Conservation (phyloP, 2,329 filamentous ascomycete species). For the Ophiosphaerella narmari region DNA sequence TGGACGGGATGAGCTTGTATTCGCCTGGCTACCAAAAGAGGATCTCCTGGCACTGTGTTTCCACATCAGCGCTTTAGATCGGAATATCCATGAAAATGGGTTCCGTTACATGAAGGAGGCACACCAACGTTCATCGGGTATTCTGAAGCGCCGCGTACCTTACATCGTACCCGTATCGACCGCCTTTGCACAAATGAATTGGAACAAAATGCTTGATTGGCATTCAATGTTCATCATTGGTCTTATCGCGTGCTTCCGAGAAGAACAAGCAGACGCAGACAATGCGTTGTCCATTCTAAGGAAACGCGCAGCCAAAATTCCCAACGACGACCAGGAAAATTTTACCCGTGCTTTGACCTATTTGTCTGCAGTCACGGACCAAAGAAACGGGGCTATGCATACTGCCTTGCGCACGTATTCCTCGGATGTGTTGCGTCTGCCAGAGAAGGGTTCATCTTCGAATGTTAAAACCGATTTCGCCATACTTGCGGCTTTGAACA, state of each 20-base stretch:
- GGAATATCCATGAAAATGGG: constrained; percentile 60
- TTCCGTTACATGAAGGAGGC: constrained; percentile 64
- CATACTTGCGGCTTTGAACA: constrained; percentile 55
- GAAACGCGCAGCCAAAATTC: constrained; percentile 47
- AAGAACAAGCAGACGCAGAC: constrained; percentile 64
- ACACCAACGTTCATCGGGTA: constrained; percentile 54
- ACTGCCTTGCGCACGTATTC: constrained; percentile 70
- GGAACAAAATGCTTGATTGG: constrained; percentile 68
- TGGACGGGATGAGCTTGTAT: constrained; percentile 52
- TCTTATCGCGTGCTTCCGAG: constrained; percentile 70
- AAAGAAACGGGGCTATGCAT: constrained; percentile 75
- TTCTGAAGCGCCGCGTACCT: constrained; percentile 23
- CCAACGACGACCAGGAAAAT: constrained; percentile 43
- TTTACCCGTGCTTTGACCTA: constrained; percentile 68
- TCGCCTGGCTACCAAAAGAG: constrained; percentile 64
- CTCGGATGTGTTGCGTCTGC: constrained; percentile 62
- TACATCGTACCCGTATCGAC: constrained; percentile 26
- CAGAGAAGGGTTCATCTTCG: constrained; percentile 24
- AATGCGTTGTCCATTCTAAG: constrained; percentile 26
- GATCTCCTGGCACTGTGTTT: constrained; percentile 66
- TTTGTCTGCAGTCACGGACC: constrained; percentile 73
- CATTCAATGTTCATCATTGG: constrained; percentile 74
- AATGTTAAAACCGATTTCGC: constrained; percentile 48
- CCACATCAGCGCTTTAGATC: constrained; percentile 61
- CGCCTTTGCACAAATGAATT: constrained; percentile 55